Evolutionary conservation across 73 alveolate genomes (phyloP).

Genomic region (Uronychia setigera): DNA sequence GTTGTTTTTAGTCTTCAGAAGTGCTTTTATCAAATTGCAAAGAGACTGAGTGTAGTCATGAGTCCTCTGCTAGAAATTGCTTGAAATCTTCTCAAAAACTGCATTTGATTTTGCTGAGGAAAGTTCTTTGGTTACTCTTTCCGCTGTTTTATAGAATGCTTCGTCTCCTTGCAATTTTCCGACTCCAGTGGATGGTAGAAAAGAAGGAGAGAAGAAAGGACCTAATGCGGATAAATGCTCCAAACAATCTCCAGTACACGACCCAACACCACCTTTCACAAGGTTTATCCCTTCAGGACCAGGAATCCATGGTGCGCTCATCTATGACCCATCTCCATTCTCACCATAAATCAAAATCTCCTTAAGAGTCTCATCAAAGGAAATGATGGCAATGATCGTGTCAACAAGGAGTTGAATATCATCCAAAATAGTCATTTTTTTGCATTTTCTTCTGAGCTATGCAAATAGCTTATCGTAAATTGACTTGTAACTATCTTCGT

Average conservation of each 20-base stretch:
- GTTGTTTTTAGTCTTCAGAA: constrained; percentile 42
- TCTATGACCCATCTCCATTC: neutral
- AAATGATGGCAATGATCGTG: neutral
- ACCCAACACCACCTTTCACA: constrained; percentile 47
- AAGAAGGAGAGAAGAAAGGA: constrained; percentile 37
- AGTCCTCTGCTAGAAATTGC: constrained; percentile 30
- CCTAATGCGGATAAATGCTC: constrained; percentile 59
- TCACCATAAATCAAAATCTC: constrained; percentile 11
- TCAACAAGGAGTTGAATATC: constrained; percentile 19
- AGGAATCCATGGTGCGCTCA: constrained; percentile 58
- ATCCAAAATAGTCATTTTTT: constrained; percentile 44
- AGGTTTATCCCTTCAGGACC: constrained; percentile 64
- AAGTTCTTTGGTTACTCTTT: constrained; percentile 41
- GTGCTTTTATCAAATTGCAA: constrained; percentile 17
- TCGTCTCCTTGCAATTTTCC: constrained; percentile 16
- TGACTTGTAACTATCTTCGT: constrained; percentile 27
- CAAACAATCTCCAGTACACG: constrained; percentile 63
- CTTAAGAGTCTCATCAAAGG: constrained; percentile 21
- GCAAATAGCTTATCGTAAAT: constrained; percentile 25
- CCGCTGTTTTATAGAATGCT: constrained; percentile 23
- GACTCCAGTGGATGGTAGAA: constrained; percentile 27
- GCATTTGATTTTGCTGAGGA: constrained; percentile 22
- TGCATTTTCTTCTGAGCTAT: constrained; percentile 3
- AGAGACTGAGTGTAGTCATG: constrained; percentile 26
- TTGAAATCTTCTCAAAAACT: constrained; percentile 44